A percentile compares a stretch with the other conserved stretches of the same genome.
Evolutionary conservation across 139 green algal genomes (phyloP).

Genomic region (Diplosphaera chodatii): DNA sequence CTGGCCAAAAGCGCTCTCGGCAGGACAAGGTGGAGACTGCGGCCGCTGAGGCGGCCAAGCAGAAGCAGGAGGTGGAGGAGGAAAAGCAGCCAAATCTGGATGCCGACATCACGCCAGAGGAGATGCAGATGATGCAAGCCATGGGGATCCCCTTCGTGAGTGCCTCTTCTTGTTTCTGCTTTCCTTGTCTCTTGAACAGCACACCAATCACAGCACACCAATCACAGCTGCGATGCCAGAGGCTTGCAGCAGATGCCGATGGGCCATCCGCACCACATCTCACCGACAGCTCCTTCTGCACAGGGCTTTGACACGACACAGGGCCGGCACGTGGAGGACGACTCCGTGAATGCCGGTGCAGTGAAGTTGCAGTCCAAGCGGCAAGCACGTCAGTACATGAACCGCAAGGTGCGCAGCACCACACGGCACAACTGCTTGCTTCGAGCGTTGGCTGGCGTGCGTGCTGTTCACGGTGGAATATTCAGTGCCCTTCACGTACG

Average conservation of each 20-base stretch:
- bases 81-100: constrained; percentile 49
- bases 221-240: too few species aligned
- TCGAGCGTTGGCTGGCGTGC: too few species aligned
- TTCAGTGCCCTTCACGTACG: too few species aligned
- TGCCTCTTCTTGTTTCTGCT: background rate
- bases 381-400: constrained; percentile 88
- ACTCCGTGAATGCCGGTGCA: constrained; percentile 50
- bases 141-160: constrained; percentile 82
- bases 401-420: constrained; percentile 59
- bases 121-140: constrained; percentile 78
- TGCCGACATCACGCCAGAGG: constrained; percentile 68
- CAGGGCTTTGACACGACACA: constrained; percentile 72
- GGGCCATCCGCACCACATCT: too few species aligned
- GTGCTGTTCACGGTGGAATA: too few species aligned
- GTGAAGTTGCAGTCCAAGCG: constrained; percentile 67
- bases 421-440: too few species aligned
- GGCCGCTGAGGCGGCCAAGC: background rate
- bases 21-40: background rate
- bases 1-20: background rate
- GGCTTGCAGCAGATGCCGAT: too few species aligned
- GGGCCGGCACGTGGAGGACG: constrained; percentile 72
- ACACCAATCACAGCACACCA: too few species aligned
- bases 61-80: background rate
- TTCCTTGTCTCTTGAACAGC: background rate
- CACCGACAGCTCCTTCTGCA: too few species aligned